Evolutionary conservation across 257 asterid species (phyloP).

Genomic region (Primulina eburnea): DNA sequence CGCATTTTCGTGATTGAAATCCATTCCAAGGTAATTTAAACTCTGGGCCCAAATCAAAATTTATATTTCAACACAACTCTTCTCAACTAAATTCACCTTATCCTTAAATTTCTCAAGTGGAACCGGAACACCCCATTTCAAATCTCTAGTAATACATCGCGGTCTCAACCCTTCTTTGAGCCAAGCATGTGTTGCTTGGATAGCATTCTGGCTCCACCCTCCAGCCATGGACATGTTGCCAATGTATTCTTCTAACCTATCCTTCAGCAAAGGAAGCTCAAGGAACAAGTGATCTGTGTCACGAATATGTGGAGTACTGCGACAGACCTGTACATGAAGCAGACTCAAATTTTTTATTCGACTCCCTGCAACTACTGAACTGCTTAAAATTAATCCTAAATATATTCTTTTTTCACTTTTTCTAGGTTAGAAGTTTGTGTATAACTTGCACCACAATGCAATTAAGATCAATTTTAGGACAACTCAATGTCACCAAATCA

Average conservation of each 20-base stretch:
- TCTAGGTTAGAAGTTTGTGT: constrained; percentile 6
- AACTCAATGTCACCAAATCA: neutral
- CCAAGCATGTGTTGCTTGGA: constrained; percentile 77
- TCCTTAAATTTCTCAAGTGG: constrained; percentile 85
- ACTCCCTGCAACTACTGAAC: neutral
- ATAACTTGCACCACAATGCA: constrained; percentile 10
- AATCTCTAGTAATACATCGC: constrained; percentile 88
- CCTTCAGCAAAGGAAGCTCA: constrained; percentile 86
- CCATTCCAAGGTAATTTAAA: constrained; percentile 15
- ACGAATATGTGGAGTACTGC: constrained; percentile 55
- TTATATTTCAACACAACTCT: constrained; percentile 15
- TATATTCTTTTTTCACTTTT: neutral
- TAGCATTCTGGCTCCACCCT: constrained; percentile 97
- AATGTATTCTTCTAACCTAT: constrained; percentile 63
- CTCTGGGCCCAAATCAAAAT: neutral
- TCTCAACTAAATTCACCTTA: constrained; percentile 49
- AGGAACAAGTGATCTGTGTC: constrained; percentile 85
- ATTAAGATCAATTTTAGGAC: neutral
- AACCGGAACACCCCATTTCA: constrained; percentile 97
- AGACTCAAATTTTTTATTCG: constrained; percentile 15
- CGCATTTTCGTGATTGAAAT: constrained; percentile 10
- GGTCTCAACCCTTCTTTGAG: constrained; percentile 78
- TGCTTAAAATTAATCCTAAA: constrained; percentile 12
- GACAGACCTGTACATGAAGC: constrained; percentile 58
- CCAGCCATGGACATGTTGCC: constrained; percentile 68